Conservation (phyloP, 2,329 filamentous ascomycete species). For the Chaetomiaceae sp. region DNA sequence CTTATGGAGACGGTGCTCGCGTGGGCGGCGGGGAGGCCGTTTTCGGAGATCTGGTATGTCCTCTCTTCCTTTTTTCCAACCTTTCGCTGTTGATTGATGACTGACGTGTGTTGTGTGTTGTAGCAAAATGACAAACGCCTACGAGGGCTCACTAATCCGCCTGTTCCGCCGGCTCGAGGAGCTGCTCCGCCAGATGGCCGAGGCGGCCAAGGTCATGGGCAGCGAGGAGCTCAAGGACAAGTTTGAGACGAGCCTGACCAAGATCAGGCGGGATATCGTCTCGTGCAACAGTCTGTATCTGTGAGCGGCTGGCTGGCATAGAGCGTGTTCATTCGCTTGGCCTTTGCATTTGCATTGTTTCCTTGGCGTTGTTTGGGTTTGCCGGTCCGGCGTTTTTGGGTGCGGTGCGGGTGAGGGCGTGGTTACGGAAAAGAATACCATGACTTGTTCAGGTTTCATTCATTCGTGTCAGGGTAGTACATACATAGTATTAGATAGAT, state of each 20-base stretch:
- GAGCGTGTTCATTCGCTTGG: no score
- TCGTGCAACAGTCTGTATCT: conserved; percentile 30
- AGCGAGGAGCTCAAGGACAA: conserved; percentile 89
- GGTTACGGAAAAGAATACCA: neutral
- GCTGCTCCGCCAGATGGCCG: conserved; percentile 87
- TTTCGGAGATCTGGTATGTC: conserved; percentile 90
- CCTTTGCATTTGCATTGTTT: neutral
- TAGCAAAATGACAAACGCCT: conserved; percentile 96
- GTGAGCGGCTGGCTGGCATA: conserved; percentile 7
- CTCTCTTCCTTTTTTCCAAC: conserved; percentile 7
- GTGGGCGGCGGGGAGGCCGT: conserved; percentile 87
- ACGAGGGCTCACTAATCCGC: conserved; percentile 93
- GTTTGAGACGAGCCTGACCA: conserved; percentile 79
- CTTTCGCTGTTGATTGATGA: neutral
- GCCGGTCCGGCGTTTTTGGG: no score
- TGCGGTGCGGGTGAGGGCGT: neutral
- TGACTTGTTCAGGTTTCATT: neutral
- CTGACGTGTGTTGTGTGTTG: neutral
- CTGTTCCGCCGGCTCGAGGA: conserved; percentile 95
- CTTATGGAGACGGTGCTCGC: conserved; percentile 94
- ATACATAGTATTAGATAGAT: no score
- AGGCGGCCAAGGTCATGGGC: conserved; percentile 97
- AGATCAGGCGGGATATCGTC: conserved; percentile 90
- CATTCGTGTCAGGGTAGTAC: no score
- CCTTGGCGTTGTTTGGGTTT: neutral